These are phyloP conservation scores for Penicillium egyptiacum DNA, from an alignment of 495 filamentous ascomycete species.

Conservation along the genomic window DNA sequence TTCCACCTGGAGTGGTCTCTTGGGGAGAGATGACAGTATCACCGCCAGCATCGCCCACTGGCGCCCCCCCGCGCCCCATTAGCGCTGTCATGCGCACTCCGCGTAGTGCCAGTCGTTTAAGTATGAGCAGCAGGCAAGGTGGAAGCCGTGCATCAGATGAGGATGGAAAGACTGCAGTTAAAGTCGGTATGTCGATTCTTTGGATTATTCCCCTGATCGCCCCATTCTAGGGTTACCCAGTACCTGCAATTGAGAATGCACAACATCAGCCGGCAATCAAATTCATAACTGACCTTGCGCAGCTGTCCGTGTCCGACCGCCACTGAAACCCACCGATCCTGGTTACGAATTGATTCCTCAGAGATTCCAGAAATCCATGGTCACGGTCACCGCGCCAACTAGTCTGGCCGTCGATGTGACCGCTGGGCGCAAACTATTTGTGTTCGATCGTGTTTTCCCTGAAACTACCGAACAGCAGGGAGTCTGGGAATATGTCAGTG, in stretches of 20 bases:
- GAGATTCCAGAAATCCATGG: constrained; percentile 91
- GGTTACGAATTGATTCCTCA: constrained; percentile 94
- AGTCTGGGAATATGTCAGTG: constrained; percentile 90
- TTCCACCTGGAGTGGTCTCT: constrained; percentile 31
- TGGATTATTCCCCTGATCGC: constrained; percentile 11
- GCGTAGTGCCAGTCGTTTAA: constrained; percentile 86
- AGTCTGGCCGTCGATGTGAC: constrained; percentile 85
- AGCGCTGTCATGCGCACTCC: constrained; percentile 81
- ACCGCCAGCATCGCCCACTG: constrained; percentile 60
- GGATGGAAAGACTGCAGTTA: constrained; percentile 92
- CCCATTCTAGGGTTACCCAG: constrained; percentile 14
- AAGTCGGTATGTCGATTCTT: constrained; percentile 79
- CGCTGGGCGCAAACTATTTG: constrained; percentile 89
- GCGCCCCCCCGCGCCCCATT: constrained; percentile 67
- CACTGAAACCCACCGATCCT: constrained; percentile 78
- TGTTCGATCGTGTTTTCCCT: constrained; percentile 93
- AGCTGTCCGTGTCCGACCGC: constrained; percentile 95
- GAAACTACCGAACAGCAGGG: constrained; percentile 83
- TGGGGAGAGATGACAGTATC: constrained; percentile 50
- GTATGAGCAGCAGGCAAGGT: constrained; percentile 75
- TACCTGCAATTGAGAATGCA: constrained; percentile 4
- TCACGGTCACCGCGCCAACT: constrained; percentile 80
- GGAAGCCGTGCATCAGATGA: constrained; percentile 91
- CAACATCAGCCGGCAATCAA: background rate
- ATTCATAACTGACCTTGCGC: constrained; percentile 14